phyloP scores from a whole-genome alignment of 2,329 filamentous ascomycete species.

The Cladosporium sp. region DNA sequence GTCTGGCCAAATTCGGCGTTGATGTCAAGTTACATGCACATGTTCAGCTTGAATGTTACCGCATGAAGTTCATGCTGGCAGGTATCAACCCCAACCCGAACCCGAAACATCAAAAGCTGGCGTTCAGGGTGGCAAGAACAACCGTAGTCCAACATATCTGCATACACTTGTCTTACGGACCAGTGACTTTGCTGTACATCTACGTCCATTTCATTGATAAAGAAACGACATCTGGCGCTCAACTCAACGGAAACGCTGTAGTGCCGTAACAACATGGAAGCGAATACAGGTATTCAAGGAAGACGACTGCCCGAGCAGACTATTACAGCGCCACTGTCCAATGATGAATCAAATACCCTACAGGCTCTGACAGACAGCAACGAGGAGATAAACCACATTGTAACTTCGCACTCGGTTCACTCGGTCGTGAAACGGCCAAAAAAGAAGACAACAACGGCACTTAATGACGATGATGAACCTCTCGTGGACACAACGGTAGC shows the following conservation, averaged over 20 bases:
- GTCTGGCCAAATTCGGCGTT: too few relatives aligned
- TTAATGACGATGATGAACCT: conserved; percentile 43
- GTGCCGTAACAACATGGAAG: not conserved
- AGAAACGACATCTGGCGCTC: not conserved
- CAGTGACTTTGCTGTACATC: not conserved
- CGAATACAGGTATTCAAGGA: not conserved
- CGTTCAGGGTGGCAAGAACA: too few relatives aligned
- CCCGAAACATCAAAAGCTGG: not conserved
- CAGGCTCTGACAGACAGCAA: not conserved
- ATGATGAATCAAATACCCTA: not conserved
- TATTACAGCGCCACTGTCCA: not conserved
- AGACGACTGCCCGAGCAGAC: not conserved
- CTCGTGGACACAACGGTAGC: conserved; percentile 53
- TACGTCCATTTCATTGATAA: not conserved
- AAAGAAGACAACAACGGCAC: not conserved
- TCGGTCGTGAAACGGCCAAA: not conserved
- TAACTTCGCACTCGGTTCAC: not conserved
- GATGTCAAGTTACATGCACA: too few relatives aligned
- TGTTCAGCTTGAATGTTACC: too few relatives aligned
- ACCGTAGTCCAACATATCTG: not conserved
- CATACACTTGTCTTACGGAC: not conserved
- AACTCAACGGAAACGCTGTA: not conserved
- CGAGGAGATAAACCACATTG: not conserved
- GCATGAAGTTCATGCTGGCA: too few relatives aligned
- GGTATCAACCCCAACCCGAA: too few relatives aligned